Conservation (phyloP, 257 asterid genomes). For the Solanum dulcamara region DNA sequence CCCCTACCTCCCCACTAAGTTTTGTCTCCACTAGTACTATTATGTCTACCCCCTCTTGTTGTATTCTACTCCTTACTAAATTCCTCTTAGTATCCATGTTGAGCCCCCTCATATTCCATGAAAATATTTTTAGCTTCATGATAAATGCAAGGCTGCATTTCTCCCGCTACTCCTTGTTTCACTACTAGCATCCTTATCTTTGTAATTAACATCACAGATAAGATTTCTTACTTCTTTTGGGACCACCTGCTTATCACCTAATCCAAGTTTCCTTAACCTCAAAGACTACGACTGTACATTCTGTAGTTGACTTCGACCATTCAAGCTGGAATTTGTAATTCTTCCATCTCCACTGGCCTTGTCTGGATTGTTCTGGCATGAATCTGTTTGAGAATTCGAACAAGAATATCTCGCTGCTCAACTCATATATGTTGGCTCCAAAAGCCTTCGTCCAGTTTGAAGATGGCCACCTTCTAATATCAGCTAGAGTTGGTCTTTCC, state of each 20-base stretch:
- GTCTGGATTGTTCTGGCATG: neutral
- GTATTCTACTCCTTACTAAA: too few species aligned
- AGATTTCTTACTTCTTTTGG: too few species aligned
- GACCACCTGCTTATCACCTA: neutral
- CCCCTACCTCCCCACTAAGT: too few species aligned
- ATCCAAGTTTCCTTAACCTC: neutral
- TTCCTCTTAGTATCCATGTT: too few species aligned
- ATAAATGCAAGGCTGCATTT: too few species aligned
- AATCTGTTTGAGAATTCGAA: neutral
- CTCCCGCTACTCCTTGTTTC: too few species aligned
- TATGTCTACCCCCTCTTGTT: too few species aligned
- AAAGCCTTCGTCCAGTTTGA: neutral
- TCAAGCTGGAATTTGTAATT: neutral
- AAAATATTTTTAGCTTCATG: too few species aligned
- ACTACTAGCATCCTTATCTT: too few species aligned
- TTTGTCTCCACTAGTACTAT: too few species aligned
- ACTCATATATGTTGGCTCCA: neutral
- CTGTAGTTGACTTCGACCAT: neutral
- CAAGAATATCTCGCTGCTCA: neutral
- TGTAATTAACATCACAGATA: too few species aligned
- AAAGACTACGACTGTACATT: neutral
- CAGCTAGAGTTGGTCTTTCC: neutral
- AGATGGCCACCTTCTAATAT: neutral
- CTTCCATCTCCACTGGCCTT: neutral
- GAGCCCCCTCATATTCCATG: too few species aligned